Conservation (phyloP, 2,329 filamentous ascomycete genomes). For the Sphaerulina musiva region DNA sequence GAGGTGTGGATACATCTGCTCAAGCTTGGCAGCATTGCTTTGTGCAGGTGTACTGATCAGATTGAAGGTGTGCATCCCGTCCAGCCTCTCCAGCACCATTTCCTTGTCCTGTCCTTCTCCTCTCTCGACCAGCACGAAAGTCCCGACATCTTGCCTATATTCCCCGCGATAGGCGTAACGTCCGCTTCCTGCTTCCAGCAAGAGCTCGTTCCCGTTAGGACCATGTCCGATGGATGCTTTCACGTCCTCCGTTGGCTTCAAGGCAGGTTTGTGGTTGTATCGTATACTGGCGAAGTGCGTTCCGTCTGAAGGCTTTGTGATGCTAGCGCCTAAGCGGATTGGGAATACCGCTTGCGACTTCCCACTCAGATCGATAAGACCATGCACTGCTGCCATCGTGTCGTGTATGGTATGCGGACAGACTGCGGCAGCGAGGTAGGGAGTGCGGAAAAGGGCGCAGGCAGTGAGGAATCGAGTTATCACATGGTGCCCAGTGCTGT, state of each 20-base stretch:
- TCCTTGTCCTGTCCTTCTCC: slow-evolving; percentile 25
- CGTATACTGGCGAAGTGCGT: slow-evolving; percentile 24
- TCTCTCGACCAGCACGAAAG: slow-evolving; percentile 52
- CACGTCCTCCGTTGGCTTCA: slow-evolving; percentile 21
- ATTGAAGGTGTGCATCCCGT: slow-evolving; percentile 84
- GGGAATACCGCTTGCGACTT: slow-evolving; percentile 24
- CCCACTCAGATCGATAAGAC: slow-evolving; percentile 24
- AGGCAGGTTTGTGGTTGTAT: slow-evolving; percentile 43
- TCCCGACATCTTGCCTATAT: slow-evolving; percentile 52
- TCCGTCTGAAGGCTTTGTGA: slow-evolving; percentile 16
- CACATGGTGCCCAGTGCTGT: not conserved
- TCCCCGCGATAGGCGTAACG: slow-evolving; percentile 38
- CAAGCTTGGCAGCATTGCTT: slow-evolving; percentile 56
- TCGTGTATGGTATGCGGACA: not conserved
- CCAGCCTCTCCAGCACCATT: slow-evolving; percentile 61
- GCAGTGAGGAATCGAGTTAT: not conserved
- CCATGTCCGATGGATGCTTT: slow-evolving; percentile 25
- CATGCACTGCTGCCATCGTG: slow-evolving; percentile 22
- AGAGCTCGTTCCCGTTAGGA: slow-evolving; percentile 19
- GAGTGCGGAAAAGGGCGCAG: not conserved
- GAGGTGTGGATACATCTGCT: slow-evolving; percentile 58
- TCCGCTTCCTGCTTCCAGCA: slow-evolving; percentile 27
- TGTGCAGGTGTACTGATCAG: slow-evolving; percentile 63
- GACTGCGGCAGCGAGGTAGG: not conserved
- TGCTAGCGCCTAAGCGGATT: slow-evolving; percentile 29